A percentile compares a stretch with the other conserved stretches of the same genome.
These are phyloP conservation scores for Leccinum broughii DNA, from an alignment of 768 basidiomycete genomes.

Conservation along the genomic window DNA sequence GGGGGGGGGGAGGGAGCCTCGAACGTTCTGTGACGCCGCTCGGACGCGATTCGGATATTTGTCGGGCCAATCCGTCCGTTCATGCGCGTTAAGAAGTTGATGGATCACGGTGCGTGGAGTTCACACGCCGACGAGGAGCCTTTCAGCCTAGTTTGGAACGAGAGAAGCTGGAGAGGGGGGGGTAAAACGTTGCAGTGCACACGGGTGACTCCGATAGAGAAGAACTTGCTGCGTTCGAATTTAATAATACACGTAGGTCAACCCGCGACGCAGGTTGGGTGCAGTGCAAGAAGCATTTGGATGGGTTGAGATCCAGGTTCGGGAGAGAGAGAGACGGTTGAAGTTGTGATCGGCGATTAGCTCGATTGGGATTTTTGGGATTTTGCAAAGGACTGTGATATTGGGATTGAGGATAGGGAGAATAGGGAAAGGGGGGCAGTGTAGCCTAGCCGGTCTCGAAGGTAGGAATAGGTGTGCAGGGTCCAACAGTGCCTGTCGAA, in stretches of 20 bases:
- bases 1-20: background rate
- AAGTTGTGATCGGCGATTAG: background rate
- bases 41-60: background rate
- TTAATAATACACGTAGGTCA: background rate
- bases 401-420: background rate
- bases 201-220: slow-evolving; percentile 13
- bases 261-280: background rate
- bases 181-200: background rate
- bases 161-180: background rate
- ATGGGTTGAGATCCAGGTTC: slow-evolving; percentile 2
- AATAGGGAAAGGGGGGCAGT: background rate
- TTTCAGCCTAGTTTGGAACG: background rate
- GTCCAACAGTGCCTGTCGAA: background rate
- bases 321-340: background rate
- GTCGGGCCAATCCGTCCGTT: background rate
- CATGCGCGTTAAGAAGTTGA: background rate
- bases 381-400: background rate
- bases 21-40: background rate
- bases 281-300: slow-evolving; percentile 7
- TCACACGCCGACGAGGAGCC: background rate
- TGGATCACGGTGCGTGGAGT: background rate
- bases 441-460: background rate
- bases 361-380: background rate
- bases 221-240: background rate
- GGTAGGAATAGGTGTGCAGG: background rate